Evolutionary conservation across 1,284 basidiomycete genomes (phyloP), one percentile per base, ranked within the genome.

Genomic region (Stygiomarasmius scandens): DNA sequence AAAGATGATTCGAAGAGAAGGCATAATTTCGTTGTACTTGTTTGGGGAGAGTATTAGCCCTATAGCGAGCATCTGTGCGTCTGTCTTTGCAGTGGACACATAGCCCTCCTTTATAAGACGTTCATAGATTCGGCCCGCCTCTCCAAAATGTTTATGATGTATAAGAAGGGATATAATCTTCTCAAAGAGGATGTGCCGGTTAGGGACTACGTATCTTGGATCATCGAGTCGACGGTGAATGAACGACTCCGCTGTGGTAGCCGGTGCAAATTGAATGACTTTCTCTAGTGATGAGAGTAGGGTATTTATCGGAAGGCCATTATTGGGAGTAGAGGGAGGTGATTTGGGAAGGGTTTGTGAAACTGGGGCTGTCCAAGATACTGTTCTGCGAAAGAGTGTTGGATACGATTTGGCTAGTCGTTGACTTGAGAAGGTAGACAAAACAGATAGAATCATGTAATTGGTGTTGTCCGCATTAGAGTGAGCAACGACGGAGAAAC

Each of bases 71-170:
- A 84, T 75, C 53, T 73, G 74, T 5, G 78, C 73, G 54, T 76
- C 72, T 10, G 80, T 72, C 10, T 70, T 57, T 8, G 69, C 58
- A 12, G 75, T 68, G 0, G 76, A 71, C 2, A 75, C 49, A 52
- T 77, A 70, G 8, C 76, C 75, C 23, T 77, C 74, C 2, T 68
- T 61, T 19, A 67, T 57, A 78, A 85, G 81, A 16, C 72, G 70
- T 2, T 71, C 63, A 61, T 80, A 75, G 4, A 83, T 66, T 3
- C 66, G 62, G 6, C 71, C 64, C 0, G 82, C 82, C 32, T 71
- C 65, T 10, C 65, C 61, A 55, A 77, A 75, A 10, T 67, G 60
- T 1, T 66, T 65, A 44, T 71, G 61, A 2, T 71, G 64, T 27
- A 79, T 66, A 55, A 81, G 75, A 36, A 73, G 64, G 3, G 68